phyloP scores from a whole-genome alignment of 306 rosid genomes.

The Morella rubra region DNA sequence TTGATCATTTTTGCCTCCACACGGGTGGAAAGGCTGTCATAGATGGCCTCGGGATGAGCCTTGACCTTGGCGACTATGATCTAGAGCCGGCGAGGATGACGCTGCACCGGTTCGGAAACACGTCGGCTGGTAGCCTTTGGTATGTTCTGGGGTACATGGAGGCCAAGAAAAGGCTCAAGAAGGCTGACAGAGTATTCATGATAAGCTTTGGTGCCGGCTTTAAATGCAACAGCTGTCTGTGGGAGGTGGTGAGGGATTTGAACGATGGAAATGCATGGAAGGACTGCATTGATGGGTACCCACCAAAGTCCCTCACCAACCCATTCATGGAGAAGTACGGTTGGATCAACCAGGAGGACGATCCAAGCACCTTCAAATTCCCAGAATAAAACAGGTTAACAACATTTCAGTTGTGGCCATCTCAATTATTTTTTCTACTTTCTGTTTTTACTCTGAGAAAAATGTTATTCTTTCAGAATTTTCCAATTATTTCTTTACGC shows the following conservation, averaged over 20 bases:
- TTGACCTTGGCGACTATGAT: conserved; percentile 54
- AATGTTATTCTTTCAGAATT: not conserved
- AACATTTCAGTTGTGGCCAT: not conserved
- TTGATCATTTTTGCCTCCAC: conserved; percentile 81
- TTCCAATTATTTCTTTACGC: no score
- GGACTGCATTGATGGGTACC: conserved; percentile 64
- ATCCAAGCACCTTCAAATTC: conserved; percentile 41
- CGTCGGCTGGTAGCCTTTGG: conserved; percentile 84
- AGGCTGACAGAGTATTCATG: conserved; percentile 63
- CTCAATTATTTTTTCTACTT: not conserved
- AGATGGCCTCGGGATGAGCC: conserved; percentile 70
- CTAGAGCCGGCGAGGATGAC: conserved; percentile 93
- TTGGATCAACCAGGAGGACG: conserved; percentile 61
- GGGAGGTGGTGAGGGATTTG: conserved; percentile 74
- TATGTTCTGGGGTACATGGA: conserved; percentile 90
- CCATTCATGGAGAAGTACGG: conserved; percentile 84
- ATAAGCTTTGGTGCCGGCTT: conserved; percentile 93
- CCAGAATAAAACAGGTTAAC: conserved; percentile 2
- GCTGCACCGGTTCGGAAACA: conserved; percentile 81
- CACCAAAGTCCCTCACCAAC: conserved; percentile 63
- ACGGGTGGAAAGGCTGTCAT: conserved; percentile 91
- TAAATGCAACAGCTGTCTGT: conserved; percentile 84
- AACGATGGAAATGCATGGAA: conserved; percentile 63
- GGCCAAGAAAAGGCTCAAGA: conserved; percentile 74
- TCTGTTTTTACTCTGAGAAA: conserved; percentile 19